A percentile compares a stretch with the other conserved stretches of the same genome.
phyloP scores from a whole-genome alignment of 305 asterid species.

The Euphrasia arctica region DNA sequence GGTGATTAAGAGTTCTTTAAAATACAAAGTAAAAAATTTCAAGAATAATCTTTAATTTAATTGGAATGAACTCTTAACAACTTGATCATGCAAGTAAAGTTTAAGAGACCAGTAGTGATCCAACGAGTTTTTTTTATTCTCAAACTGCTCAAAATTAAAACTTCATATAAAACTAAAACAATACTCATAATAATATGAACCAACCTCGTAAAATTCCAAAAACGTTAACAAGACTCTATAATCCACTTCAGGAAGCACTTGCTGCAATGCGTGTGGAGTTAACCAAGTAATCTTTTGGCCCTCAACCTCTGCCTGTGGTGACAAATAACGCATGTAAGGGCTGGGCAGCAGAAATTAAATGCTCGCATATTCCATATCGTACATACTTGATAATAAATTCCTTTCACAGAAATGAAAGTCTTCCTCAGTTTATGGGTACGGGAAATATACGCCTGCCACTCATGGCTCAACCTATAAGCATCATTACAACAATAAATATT shows the following conservation, averaged over 20 bases:
- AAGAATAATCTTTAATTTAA: conserved; percentile 1
- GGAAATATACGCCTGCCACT: conserved; percentile 94
- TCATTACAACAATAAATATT: conserved; percentile 4
- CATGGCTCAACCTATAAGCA: conserved; percentile 80
- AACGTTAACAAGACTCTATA: conserved; percentile 83
- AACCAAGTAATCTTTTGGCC: conserved; percentile 97
- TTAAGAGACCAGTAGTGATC: not conserved
- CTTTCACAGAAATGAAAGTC: conserved; percentile 93
- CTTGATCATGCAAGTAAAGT: not conserved
- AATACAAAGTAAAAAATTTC: not conserved
- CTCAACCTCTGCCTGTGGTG: conserved; percentile 77
- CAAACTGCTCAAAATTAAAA: not conserved
- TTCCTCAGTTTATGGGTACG: conserved; percentile 87
- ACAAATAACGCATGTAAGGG: conserved; percentile 6
- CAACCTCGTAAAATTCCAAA: conserved; percentile 90
- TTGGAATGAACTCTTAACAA: not conserved
- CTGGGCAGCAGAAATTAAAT: conserved; percentile 20
- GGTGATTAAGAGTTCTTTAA: not conserved
- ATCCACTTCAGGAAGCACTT: conserved; percentile 95
- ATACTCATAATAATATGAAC: conserved; percentile 18
- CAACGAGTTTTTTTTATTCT: conserved; percentile 11
- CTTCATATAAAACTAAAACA: not conserved
- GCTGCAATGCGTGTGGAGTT: conserved; percentile 97
- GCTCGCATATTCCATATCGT: not conserved
- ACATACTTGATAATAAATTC: conserved; percentile 88